Evolutionary conservation across 1,284 basidiomycete genomes (phyloP).

Genomic region (Pseudomicrostroma phylloplanum): DNA sequence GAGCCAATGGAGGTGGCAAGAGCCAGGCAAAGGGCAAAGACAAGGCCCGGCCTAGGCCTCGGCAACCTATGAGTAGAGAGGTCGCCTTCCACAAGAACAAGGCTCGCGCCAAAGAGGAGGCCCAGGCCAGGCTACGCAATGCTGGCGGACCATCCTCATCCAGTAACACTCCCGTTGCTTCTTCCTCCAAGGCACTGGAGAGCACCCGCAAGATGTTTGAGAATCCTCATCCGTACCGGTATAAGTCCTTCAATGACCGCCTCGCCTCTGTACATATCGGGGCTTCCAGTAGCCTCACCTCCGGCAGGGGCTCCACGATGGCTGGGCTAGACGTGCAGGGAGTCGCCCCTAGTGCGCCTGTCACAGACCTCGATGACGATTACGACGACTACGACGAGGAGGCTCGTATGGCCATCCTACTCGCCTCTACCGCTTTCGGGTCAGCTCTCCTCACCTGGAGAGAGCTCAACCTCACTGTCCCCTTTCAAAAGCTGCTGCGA

Average conservation of each 20-base stretch:
- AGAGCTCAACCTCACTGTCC: constrained; percentile 47
- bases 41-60: not conserved
- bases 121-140: not conserved
- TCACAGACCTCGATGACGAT: constrained; percentile 7
- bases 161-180: not conserved
- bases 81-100: constrained; percentile 7
- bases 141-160: not conserved
- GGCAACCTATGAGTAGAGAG: constrained; percentile 6
- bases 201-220: constrained; percentile 6
- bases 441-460: constrained; percentile 39
- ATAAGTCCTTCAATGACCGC: constrained; percentile 49
- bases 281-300: constrained; percentile 25
- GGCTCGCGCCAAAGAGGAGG: constrained; percentile 1
- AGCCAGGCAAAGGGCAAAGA: not conserved
- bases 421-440: constrained; percentile 34
- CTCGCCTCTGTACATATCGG: constrained; percentile 43
- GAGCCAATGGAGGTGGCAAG: too few relatives aligned
- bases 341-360: constrained; percentile 10
- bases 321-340: constrained; percentile 35
- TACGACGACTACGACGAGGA: constrained; percentile 22
- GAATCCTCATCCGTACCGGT: constrained; percentile 26
- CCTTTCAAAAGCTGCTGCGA: constrained; percentile 34
- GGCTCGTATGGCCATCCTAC: constrained; percentile 16
- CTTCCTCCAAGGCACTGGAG: constrained; percentile 13
- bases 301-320: constrained; percentile 24